These are phyloP conservation scores for Dactylellina parvicollis DNA, from an alignment of 2,329 filamentous ascomycete species.

Conservation along the genomic window DNA sequence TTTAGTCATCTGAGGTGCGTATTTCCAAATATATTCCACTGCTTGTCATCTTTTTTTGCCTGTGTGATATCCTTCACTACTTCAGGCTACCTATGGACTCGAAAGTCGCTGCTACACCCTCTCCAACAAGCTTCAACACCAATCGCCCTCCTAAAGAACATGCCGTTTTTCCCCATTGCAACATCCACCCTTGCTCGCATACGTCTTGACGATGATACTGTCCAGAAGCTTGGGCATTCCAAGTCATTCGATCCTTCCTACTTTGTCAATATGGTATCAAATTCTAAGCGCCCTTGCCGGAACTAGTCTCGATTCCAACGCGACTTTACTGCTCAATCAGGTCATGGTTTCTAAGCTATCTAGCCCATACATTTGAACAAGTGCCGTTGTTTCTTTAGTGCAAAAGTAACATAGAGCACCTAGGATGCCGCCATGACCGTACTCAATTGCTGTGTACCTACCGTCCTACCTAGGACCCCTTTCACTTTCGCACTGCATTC, in stretches of 20 bases:
- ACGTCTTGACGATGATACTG: not conserved
- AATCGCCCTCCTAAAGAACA: not conserved
- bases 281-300: conserved; percentile 8
- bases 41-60: not conserved
- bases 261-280: conserved; percentile 24
- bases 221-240: not conserved
- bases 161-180: not conserved
- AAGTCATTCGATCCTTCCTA: conserved; percentile 12
- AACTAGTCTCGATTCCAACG: conserved; percentile 39
- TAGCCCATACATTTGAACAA: not conserved
- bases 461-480: too few relatives aligned
- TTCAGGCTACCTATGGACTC: not conserved
- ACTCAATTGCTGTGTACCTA: too few relatives aligned
- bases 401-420: too few relatives aligned
- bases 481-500: not conserved
- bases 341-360: not conserved
- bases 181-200: not conserved
- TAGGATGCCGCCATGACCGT: not conserved
- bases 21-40: conserved; percentile 19
- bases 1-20: conserved; percentile 36
- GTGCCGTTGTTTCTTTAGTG: conserved; percentile 1
- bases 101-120: not conserved
- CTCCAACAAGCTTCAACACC: not conserved
- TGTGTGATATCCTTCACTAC: not conserved
- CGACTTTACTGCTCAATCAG: conserved; percentile 8